phyloP scores from a whole-genome alignment of 768 basidiomycete species.

The Amanita rimosa region DNA sequence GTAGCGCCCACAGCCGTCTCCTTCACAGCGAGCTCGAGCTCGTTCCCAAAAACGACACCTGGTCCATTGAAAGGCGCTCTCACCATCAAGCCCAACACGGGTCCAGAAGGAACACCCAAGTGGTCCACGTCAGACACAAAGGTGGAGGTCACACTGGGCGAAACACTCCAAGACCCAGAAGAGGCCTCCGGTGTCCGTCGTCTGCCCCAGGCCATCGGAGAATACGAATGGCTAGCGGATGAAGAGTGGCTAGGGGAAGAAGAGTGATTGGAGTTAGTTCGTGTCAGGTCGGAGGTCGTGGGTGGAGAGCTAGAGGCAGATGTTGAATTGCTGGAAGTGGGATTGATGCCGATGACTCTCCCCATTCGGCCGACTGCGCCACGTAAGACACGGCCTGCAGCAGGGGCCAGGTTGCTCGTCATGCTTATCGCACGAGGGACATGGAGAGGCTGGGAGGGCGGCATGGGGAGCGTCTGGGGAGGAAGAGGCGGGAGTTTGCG shows the following conservation, averaged over 20 bases:
- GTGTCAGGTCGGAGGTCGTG: slow-evolving; percentile 28
- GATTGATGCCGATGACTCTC: slow-evolving; percentile 25
- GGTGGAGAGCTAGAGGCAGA: slow-evolving; percentile 34
- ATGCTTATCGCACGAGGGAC: slow-evolving; percentile 51
- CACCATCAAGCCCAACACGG: slow-evolving; percentile 42
- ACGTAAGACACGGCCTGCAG: slow-evolving; percentile 63
- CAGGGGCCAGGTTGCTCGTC: slow-evolving; percentile 55
- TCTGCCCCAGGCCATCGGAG: slow-evolving; percentile 20
- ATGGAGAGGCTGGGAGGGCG: slow-evolving; percentile 10
- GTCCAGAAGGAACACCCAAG: slow-evolving; percentile 27
- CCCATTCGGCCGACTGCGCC: slow-evolving; percentile 67
- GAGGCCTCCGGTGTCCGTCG: slow-evolving; percentile 49
- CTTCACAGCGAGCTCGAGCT: slow-evolving; percentile 27
- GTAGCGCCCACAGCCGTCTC: slow-evolving; percentile 19
- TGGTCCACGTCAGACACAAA: slow-evolving; percentile 40
- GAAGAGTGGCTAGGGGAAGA: slow-evolving; percentile 13
- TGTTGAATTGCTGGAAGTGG: slow-evolving; percentile 19
- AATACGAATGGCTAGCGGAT: slow-evolving; percentile 3
- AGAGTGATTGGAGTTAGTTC: slow-evolving; percentile 29
- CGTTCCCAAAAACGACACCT: slow-evolving; percentile 59
- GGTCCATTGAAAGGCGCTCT: slow-evolving; percentile 40
- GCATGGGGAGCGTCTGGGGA: slow-evolving; percentile 16
- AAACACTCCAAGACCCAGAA: slow-evolving; percentile 47
- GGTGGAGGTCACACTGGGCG: slow-evolving; percentile 31
- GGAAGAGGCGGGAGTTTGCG: slow-evolving; percentile 13